phyloP scores from a whole-genome alignment of 805 yeast genomes.

The Saturnispora dispora region DNA sequence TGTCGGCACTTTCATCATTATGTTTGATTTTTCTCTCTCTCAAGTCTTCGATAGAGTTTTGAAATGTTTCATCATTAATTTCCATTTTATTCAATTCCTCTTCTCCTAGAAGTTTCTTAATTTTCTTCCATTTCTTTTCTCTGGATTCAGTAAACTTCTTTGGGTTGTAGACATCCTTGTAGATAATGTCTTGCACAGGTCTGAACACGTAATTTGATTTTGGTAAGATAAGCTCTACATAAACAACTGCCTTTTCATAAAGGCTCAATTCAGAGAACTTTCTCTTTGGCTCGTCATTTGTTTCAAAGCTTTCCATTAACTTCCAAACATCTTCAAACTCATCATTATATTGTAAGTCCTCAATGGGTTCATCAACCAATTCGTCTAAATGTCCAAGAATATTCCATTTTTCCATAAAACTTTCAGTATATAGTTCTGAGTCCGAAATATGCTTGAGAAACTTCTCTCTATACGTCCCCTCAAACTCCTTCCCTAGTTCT shows the following conservation, averaged over 20 bases:
- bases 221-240: conserved; percentile 16
- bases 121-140: conserved; percentile 22
- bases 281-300: conserved; percentile 3
- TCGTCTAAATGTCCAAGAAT: conserved; percentile 24
- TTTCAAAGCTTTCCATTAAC: conserved; percentile 10
- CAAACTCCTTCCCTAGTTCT: conserved; percentile 19
- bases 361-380: conserved; percentile 24
- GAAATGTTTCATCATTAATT: conserved; percentile 19
- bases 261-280: conserved; percentile 11
- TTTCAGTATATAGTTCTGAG: conserved; percentile 19
- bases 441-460: conserved; percentile 17
- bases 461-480: conserved; percentile 26
- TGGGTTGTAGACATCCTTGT: conserved; percentile 24
- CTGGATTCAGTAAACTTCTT: conserved; percentile 21
- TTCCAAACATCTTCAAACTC: neutral
- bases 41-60: conserved; percentile 14
- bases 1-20: conserved; percentile 20
- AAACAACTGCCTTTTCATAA: conserved; percentile 15
- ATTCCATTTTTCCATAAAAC: conserved; percentile 22
- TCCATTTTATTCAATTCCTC: conserved; percentile 19
- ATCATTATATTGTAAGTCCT: conserved; percentile 6
- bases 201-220: conserved; percentile 18
- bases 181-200: conserved; percentile 23
- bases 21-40: conserved; percentile 18
- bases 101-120: conserved; percentile 18